phyloP scores from a whole-genome alignment of 129 eudicot genomes.

The Saussurea involucrata region DNA sequence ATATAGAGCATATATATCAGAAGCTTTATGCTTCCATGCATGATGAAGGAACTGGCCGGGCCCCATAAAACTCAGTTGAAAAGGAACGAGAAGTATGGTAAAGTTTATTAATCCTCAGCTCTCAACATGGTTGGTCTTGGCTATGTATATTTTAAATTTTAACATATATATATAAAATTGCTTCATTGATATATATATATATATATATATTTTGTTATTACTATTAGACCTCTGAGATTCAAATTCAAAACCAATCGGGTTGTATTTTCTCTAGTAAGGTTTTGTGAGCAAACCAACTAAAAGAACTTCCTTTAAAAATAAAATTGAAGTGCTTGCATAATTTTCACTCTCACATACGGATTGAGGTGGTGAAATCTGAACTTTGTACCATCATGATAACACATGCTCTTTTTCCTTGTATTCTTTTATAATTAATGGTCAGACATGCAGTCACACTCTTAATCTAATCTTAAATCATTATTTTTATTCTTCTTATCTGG shows the following conservation, averaged over 20 bases:
- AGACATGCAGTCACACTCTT: background rate
- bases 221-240: background rate
- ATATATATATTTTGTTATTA: background rate
- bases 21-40: slow-evolving; percentile 89
- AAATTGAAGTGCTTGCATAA: background rate
- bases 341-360: background rate
- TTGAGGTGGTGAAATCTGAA: background rate
- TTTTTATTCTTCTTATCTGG: background rate
- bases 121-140: background rate
- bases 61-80: slow-evolving; percentile 96
- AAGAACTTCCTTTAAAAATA: background rate
- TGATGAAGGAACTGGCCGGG: slow-evolving; percentile 70
- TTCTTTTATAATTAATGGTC: background rate
- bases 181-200: background rate
- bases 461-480: background rate
- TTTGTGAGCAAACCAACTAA: background rate
- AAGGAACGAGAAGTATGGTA: slow-evolving; percentile 92
- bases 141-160: background rate
- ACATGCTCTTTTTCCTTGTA: background rate
- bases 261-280: background rate
- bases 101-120: background rate
- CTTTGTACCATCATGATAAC: background rate
- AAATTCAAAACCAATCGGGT: background rate
- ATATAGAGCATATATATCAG: slow-evolving; percentile 79
- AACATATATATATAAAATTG: background rate